Base-by-base conservation (phyloP, 805 yeast species). In the Saccharomyces jurei region DNA sequence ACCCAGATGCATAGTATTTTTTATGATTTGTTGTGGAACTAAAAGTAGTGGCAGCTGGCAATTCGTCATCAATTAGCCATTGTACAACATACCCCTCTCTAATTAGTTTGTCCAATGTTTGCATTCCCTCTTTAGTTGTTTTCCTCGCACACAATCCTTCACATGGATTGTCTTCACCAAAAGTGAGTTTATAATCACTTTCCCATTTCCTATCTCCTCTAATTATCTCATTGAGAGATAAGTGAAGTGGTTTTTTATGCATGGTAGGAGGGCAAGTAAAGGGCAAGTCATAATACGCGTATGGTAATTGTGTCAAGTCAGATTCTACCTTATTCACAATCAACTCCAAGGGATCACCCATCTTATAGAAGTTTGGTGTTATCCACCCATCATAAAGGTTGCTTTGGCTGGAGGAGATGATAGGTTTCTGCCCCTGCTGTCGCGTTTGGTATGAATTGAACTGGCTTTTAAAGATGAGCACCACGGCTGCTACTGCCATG, bases 21-120 rank as follows among this genome's bases (percentile, higher is more conserved):
- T 81, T 79, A 21, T 79, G 75, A 50, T 78, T 78, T 11, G 77
- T 80, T 6, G 80, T 78, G 28, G 81, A 77, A 32, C 84, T 80
- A 59, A 84, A 86, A 0, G 96, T 86, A 0, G 96, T 89, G 1
- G 96, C 92, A 6, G 94, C 95, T 0, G 96, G 96, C 32, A 89
- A 72, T 41, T 66, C 70, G 25, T 84, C 87, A 71, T 90, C 96
- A 14, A 89, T 74, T 27, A 80, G 70, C 96, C 96, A 89, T 63
- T 89, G 91, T 13, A 81, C 90, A 52, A 84, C 84, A 62, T 89
- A 89, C 2, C 87, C 87, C 52, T 83, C 73, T 60, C 80, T 75
- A 41, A 89, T 82, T 56, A 89, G 71, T 28, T 79, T 76, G 55
- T 75, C 81, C 0, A 92, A 89, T 51, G 79, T 74, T 52, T 68